Percentiles rank a stretch among this genome's conserved stretches.
These are phyloP conservation scores for Filobasidium floriforme DNA, from an alignment of 768 basidiomycete species.

Conservation along the genomic window DNA sequence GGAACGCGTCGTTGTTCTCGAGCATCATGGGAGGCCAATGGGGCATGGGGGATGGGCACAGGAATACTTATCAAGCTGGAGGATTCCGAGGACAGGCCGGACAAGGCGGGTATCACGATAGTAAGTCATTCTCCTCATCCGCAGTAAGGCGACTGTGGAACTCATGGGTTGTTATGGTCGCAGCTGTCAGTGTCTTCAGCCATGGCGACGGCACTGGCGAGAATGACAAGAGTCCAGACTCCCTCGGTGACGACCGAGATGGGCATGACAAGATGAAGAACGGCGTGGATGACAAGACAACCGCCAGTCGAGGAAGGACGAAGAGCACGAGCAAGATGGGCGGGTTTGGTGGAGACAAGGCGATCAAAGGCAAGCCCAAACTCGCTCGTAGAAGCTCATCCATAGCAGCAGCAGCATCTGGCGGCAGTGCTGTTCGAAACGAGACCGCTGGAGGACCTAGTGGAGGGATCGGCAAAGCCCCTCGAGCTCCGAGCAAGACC, in stretches of 20 bases:
- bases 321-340: slow-evolving; percentile 10
- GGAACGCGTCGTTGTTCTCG: slow-evolving; percentile 1
- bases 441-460: not conserved
- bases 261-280: not conserved
- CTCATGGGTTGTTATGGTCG: too few species aligned
- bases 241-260: not conserved
- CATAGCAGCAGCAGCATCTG: not conserved
- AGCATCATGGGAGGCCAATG: slow-evolving; percentile 5
- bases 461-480: not conserved
- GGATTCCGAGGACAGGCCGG: not conserved
- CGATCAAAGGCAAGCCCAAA: not conserved
- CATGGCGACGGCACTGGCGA: not conserved
- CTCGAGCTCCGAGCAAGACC: slow-evolving; percentile 2
- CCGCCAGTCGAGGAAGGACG: not conserved
- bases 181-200: not conserved
- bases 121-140: not conserved
- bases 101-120: not conserved
- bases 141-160: too few species aligned
- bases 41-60: not conserved
- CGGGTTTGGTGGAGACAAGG: not conserved
- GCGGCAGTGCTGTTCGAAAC: not conserved
- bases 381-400: not conserved
- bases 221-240: not conserved
- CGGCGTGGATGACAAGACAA: not conserved
- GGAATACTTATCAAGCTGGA: not conserved